A percentile compares a stretch with the other conserved stretches of the same genome.
Conservation (phyloP, 257 asterid genomes). For the Solanum appendiculatum region DNA sequence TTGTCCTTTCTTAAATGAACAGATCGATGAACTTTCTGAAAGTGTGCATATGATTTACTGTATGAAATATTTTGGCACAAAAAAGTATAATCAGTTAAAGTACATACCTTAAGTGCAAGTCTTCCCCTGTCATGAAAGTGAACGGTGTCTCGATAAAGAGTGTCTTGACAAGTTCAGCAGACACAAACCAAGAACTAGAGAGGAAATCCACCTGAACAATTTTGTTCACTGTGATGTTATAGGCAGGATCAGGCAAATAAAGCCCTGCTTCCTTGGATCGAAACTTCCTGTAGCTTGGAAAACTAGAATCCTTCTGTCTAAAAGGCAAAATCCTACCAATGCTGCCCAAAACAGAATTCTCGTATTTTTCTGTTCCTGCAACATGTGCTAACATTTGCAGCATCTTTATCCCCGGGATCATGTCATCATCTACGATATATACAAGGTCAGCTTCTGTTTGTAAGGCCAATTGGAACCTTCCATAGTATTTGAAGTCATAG, state of each 20-base stretch:
- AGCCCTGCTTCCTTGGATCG: conserved; percentile 90
- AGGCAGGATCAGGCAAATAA: conserved; percentile 94
- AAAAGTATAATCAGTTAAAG: neutral
- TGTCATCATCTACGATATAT: conserved; percentile 80
- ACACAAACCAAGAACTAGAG: conserved; percentile 91
- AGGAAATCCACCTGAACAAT: conserved; percentile 90
- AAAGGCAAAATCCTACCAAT: conserved; percentile 92
- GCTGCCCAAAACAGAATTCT: conserved; percentile 79
- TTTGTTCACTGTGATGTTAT: conserved; percentile 53
- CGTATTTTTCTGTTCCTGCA: conserved; percentile 83
- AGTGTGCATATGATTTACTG: neutral
- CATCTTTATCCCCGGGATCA: conserved; percentile 91
- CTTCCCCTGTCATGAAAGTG: conserved; percentile 95
- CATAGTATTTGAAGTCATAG: conserved; percentile 89
- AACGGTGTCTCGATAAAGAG: conserved; percentile 85
- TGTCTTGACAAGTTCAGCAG: conserved; percentile 79
- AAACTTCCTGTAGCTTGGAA: conserved; percentile 89
- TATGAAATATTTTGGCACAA: neutral
- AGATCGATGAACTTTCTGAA: neutral
- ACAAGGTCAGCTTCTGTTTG: conserved; percentile 85
- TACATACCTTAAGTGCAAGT: conserved; percentile 78
- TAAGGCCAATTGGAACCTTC: conserved; percentile 88
- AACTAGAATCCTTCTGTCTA: conserved; percentile 62
- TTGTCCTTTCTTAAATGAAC: neutral
- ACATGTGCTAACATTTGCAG: conserved; percentile 70